phyloP scores from a whole-genome alignment of 1,284 basidiomycete species.

The Agaricales sp. region DNA sequence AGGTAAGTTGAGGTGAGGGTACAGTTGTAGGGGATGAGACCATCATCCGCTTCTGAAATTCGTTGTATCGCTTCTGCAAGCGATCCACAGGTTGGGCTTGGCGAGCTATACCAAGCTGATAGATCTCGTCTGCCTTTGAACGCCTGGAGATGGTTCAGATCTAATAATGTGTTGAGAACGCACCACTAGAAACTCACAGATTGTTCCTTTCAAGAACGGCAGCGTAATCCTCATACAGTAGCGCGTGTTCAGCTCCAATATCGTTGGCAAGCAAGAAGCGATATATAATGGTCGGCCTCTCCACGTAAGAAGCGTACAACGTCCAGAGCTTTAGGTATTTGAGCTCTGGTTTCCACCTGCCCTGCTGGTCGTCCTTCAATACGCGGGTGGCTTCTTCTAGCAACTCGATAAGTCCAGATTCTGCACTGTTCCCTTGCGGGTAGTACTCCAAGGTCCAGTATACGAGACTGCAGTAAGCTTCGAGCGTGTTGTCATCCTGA shows the following conservation, averaged over 20 bases:
- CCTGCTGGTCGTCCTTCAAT: slow-evolving; percentile 58
- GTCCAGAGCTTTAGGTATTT: slow-evolving; percentile 92
- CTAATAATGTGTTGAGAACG: slow-evolving; percentile 8
- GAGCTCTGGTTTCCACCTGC: slow-evolving; percentile 58
- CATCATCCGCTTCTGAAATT: slow-evolving; percentile 82
- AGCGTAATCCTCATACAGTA: slow-evolving; percentile 91
- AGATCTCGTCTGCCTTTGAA: slow-evolving; percentile 81
- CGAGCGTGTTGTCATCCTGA: slow-evolving; percentile 43
- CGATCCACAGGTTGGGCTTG: slow-evolving; percentile 68
- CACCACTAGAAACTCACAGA: slow-evolving; percentile 37
- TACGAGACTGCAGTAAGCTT: slow-evolving; percentile 52
- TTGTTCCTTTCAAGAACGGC: slow-evolving; percentile 67
- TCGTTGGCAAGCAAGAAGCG: slow-evolving; percentile 83
- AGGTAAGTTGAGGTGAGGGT: slow-evolving; percentile 21
- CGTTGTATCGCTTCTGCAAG: slow-evolving; percentile 62
- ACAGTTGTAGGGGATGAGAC: slow-evolving; percentile 23
- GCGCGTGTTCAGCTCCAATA: slow-evolving; percentile 73
- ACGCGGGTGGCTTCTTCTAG: slow-evolving; percentile 76
- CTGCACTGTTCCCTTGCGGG: slow-evolving; percentile 52
- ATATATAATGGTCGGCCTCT: slow-evolving; percentile 68
- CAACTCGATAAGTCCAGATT: slow-evolving; percentile 71
- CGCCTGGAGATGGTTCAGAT: slow-evolving; percentile 36
- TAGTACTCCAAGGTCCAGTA: slow-evolving; percentile 67
- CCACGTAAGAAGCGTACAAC: slow-evolving; percentile 78
- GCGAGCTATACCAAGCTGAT: slow-evolving; percentile 78